Evolutionary conservation across 495 filamentous ascomycete species (phyloP), one percentile per base, ranked within the genome.

Genomic region (Aspergillus baeticus): DNA sequence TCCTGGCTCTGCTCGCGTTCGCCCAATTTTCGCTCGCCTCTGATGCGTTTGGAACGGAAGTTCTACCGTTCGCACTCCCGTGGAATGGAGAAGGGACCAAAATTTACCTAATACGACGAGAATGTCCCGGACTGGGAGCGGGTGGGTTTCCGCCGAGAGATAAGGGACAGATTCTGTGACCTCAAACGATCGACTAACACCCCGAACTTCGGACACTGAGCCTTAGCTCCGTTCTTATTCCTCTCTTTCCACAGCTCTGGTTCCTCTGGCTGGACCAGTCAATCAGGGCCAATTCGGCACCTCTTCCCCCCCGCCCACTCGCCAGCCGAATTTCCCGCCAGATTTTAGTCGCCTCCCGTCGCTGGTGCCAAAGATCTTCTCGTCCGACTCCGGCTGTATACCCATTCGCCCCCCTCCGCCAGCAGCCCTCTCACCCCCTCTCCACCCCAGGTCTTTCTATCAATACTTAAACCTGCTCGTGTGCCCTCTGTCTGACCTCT

Each of bases 161-260:
- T 73, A 75, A 75, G 37, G 26, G 56, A 54, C 20, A 52, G 44
- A 70, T 58, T 62, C 64, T 73, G 70, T 75, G 72, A 75, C 72
- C 63, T 66, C 59, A 75, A 72, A 58, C 37, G 57, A 73, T 73
- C 66, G 69, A 68, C 65, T 72, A 73, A 75, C 57, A 65, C 55
- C 70, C 72, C 72, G 69, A 73, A 69, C 38, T 70, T 75, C 72
- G 72, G 72, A 63, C 72, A 41, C 31, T 20, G 17, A 22, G 26
- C 54, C 52, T 51, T 39, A 37, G 45, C 45, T 15, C 35, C 11
- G 31, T 49, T 14, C 45, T 21, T 35, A 49, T 21, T 23, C 42
- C 42, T 26, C 10, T 21, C 42, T 45, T 22, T 26, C 42, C 42
- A 31, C 7, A n/a, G 11, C 21, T 23, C 13, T 45, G 42, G 42